A percentile compares a stretch with the other conserved stretches of the same genome.
These are phyloP conservation scores for Euphorbia schlechtendalii DNA, from an alignment of 441 rosid genomes.

Conservation along the genomic window DNA sequence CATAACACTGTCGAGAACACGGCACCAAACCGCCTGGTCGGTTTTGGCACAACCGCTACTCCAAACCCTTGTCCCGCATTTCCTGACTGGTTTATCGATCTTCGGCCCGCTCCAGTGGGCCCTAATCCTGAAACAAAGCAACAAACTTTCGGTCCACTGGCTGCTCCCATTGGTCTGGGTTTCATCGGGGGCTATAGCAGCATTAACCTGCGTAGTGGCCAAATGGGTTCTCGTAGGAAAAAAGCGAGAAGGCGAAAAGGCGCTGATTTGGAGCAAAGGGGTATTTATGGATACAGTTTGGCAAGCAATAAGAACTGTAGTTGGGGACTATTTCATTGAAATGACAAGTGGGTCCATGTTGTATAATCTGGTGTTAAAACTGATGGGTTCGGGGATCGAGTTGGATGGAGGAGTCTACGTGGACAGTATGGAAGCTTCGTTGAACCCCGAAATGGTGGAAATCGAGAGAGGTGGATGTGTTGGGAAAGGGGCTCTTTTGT, in stretches of 20 bases:
- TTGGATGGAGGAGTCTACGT: slow-evolving; percentile 40
- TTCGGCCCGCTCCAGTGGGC: slow-evolving; percentile 29
- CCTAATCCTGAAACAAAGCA: slow-evolving; percentile 28
- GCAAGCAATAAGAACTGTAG: slow-evolving; percentile 55
- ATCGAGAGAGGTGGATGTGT: slow-evolving; percentile 52
- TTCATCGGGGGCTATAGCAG: slow-evolving; percentile 37
- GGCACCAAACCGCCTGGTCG: slow-evolving; percentile 47
- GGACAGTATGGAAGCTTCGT: slow-evolving; percentile 53
- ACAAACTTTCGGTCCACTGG: slow-evolving; percentile 31
- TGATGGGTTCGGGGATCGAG: slow-evolving; percentile 52
- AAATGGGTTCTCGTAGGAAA: slow-evolving; percentile 60
- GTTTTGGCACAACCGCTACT: slow-evolving; percentile 47
- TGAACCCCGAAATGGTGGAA: slow-evolving; percentile 73
- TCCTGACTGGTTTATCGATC: slow-evolving; percentile 36
- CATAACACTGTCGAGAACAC: slow-evolving; percentile 44
- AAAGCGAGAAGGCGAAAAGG: slow-evolving; percentile 47
- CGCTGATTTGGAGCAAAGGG: slow-evolving; percentile 43
- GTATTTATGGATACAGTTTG: slow-evolving; percentile 57
- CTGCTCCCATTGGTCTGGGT: slow-evolving; percentile 47
- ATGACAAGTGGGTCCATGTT: slow-evolving; percentile 40
- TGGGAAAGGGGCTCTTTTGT: slow-evolving; percentile 47
- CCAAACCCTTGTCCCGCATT: slow-evolving; percentile 51
- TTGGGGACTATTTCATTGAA: slow-evolving; percentile 60
- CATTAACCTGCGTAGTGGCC: slow-evolving; percentile 36
- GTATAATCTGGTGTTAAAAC: slow-evolving; percentile 42